Conservation (phyloP, 148 eudicot genomes). For the Spergularia bocconei region DNA sequence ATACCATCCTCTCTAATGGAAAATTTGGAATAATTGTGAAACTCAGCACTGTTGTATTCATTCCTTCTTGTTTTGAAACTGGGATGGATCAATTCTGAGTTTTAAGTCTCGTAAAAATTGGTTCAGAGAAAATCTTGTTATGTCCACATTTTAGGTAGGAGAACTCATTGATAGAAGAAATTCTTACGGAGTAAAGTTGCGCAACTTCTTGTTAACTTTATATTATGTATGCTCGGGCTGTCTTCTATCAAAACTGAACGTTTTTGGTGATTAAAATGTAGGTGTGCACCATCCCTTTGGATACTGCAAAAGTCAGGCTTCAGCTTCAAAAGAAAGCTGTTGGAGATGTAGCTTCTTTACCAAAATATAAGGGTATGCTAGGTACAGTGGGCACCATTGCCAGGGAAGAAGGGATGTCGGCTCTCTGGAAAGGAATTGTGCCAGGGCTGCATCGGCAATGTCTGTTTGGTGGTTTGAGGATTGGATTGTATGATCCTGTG, state of each 20-base stretch:
- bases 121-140: neutral
- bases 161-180: neutral
- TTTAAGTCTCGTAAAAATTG: neutral
- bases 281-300: conserved; percentile 89
- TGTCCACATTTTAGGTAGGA: neutral
- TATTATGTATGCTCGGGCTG: neutral
- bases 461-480: conserved; percentile 87
- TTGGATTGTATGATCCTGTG: conserved; percentile 95
- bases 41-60: neutral
- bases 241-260: neutral
- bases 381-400: conserved; percentile 95
- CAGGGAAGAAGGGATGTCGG: conserved; percentile 75
- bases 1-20: too few species aligned
- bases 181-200: neutral
- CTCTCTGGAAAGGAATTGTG: conserved; percentile 97
- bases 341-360: conserved; percentile 62
- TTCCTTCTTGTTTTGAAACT: neutral
- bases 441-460: conserved; percentile 98
- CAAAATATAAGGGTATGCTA: conserved; percentile 81
- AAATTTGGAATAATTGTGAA: too few species aligned
- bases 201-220: neutral
- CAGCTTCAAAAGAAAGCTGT: conserved; percentile 86
- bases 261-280: conserved; percentile 21
- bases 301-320: conserved; percentile 97
- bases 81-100: neutral